phyloP scores from a whole-genome alignment of 176 grass and related monocot genomes.

The Calamus simplicifolius region DNA sequence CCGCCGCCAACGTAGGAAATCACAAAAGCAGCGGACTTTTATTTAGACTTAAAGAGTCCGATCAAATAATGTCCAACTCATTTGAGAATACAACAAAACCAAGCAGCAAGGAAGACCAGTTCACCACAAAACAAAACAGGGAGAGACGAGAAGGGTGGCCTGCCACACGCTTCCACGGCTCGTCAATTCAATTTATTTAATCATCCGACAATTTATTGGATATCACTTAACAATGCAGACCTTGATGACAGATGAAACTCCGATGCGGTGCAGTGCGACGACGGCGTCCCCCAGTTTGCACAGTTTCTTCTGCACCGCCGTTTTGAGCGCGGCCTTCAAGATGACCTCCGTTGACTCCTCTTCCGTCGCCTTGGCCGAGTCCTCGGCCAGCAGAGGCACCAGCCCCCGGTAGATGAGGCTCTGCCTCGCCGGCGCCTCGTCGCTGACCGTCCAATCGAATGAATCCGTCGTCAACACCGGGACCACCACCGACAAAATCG shows the following conservation, averaged over 20 bases:
- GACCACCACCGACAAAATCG: neutral
- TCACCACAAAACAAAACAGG: too few relatives aligned
- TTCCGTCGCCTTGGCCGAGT: conserved; percentile 6
- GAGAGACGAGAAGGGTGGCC: too few relatives aligned
- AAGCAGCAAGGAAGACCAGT: too few relatives aligned
- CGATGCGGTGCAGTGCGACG: conserved; percentile 7
- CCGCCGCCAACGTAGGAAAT: too few relatives aligned
- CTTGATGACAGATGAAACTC: conserved; percentile 1
- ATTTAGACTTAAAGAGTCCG: too few relatives aligned
- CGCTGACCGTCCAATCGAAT: conserved; percentile 3
- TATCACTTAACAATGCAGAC: conserved; percentile 8
- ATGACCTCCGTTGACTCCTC: conserved; percentile 1
- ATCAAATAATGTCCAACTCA: too few relatives aligned
- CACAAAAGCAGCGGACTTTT: too few relatives aligned
- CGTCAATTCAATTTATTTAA: too few relatives aligned
- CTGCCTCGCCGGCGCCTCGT: conserved; percentile 4
- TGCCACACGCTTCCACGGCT: too few relatives aligned
- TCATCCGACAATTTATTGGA: too few relatives aligned
- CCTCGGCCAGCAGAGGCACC: conserved; percentile 1
- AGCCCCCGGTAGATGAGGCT: conserved; percentile 1
- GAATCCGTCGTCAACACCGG: conserved; percentile 3
- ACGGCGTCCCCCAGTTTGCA: conserved; percentile 5
- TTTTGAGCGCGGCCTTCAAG: neutral
- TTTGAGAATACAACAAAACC: too few relatives aligned
- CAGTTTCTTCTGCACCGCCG: neutral